Evolutionary conservation across 2,329 filamentous ascomycete genomes (phyloP).

Genomic region (Podosphaera fusca): DNA sequence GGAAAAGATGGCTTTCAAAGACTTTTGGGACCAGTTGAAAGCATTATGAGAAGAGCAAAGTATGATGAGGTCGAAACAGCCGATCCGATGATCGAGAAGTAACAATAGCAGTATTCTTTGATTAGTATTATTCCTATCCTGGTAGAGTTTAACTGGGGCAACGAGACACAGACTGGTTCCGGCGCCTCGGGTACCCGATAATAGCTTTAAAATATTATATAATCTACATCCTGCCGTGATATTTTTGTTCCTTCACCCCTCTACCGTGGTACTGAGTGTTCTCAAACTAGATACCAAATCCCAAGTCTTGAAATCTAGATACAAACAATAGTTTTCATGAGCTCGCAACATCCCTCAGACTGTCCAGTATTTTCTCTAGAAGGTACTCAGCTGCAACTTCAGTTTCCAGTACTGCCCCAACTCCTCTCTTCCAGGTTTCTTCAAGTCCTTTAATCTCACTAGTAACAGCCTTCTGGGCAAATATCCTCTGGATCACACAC

Average conservation of each 20-base stretch:
- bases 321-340: conserved; percentile 6
- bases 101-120: conserved; percentile 3
- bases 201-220: neutral
- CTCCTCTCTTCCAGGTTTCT: conserved; percentile 54
- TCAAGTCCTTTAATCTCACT: conserved; percentile 55
- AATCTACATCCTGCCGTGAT: neutral
- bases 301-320: too few relatives aligned
- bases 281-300: too few relatives aligned
- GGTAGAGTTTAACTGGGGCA: neutral
- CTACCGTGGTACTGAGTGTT: too few relatives aligned
- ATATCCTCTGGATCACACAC: conserved; percentile 46
- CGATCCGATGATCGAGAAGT: conserved; percentile 33
- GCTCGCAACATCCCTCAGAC: conserved; percentile 23
- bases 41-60: conserved; percentile 63
- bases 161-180: neutral
- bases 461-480: conserved; percentile 44
- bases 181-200: neutral
- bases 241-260: neutral
- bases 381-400: conserved; percentile 63
- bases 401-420: conserved; percentile 63
- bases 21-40: conserved; percentile 74
- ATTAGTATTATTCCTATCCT: neutral
- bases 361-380: conserved; percentile 40
- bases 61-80: conserved; percentile 42
- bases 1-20: conserved; percentile 91